Evolutionary conservation across 768 basidiomycete species (phyloP).

Genomic region (Rhizopogon sp.): DNA sequence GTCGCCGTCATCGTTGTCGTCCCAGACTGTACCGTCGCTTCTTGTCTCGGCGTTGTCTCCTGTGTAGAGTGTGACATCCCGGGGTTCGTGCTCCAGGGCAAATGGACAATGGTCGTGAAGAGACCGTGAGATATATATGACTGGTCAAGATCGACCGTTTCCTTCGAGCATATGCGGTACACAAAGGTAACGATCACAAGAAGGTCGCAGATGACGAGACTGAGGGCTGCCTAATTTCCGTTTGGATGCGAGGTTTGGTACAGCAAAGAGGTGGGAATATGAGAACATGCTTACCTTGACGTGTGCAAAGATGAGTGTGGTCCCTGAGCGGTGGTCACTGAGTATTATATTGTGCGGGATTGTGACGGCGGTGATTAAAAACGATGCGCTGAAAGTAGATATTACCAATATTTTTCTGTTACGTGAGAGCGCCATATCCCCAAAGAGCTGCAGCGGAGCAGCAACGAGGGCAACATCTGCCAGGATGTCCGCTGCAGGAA

Average conservation of each 20-base stretch:
- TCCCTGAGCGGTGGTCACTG: neutral
- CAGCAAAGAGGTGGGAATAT: neutral
- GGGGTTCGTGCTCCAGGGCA: neutral
- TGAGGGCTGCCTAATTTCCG: slow-evolving; percentile 13
- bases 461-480: slow-evolving; percentile 16
- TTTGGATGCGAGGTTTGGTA: neutral
- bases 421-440: slow-evolving; percentile 1
- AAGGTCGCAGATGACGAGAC: slow-evolving; percentile 20
- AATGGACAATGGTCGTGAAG: neutral
- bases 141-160: slow-evolving; percentile 1
- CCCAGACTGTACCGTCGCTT: neutral
- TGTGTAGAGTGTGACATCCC: neutral
- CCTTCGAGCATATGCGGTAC: slow-evolving; percentile 10
- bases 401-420: slow-evolving; percentile 14
- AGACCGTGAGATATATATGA: neutral
- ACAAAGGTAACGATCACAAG: slow-evolving; percentile 20
- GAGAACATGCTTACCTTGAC: slow-evolving; percentile 14
- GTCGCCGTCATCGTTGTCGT: neutral
- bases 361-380: slow-evolving; percentile 13
- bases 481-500: slow-evolving; percentile 12
- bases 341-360: slow-evolving; percentile 13
- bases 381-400: slow-evolving; percentile 15
- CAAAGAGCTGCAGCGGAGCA: slow-evolving; percentile 12
- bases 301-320: slow-evolving; percentile 15
- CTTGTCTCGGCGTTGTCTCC: neutral